A percentile compares a stretch with the other conserved stretches of the same genome.
Evolutionary conservation across 2,329 filamentous ascomycete species (phyloP).

Genomic region (Fusarium tupiense): DNA sequence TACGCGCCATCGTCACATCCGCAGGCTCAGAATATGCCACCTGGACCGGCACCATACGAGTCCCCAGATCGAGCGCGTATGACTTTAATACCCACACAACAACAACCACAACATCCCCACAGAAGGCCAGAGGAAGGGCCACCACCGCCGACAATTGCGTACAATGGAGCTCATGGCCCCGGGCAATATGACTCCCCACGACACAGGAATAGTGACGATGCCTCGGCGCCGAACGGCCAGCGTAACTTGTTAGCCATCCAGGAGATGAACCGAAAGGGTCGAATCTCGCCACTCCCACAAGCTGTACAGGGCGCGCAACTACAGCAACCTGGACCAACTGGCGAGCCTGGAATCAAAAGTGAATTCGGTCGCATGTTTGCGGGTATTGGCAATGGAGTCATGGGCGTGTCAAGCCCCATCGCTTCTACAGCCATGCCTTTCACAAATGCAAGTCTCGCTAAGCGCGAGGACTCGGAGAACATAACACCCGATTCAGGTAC

Average conservation of each 20-base stretch:
- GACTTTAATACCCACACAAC: conserved; percentile 49
- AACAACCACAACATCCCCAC: conserved; percentile 52
- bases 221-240: conserved; percentile 63
- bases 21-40: conserved; percentile 40
- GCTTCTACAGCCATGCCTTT: conserved; percentile 57
- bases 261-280: conserved; percentile 81
- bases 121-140: conserved; percentile 61
- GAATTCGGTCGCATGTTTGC: conserved; percentile 96
- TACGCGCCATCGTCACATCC: conserved; percentile 51
- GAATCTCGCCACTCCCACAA: conserved; percentile 88
- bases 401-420: conserved; percentile 63
- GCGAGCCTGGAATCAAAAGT: conserved; percentile 90
- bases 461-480: conserved; percentile 64
- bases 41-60: conserved; percentile 53
- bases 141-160: conserved; percentile 61
- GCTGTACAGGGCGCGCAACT: conserved; percentile 92
- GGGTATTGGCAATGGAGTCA: conserved; percentile 76
- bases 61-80: conserved; percentile 62
- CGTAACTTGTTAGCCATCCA: conserved; percentile 81
- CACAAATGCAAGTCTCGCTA: conserved; percentile 54
- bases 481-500: conserved; percentile 56
- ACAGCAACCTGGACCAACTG: conserved; percentile 79
- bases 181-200: conserved; percentile 54
- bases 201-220: conserved; percentile 57
- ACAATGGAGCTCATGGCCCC: conserved; percentile 55